phyloP scores from a whole-genome alignment of 176 grass and related monocot genomes.

The Carex littledalei region DNA sequence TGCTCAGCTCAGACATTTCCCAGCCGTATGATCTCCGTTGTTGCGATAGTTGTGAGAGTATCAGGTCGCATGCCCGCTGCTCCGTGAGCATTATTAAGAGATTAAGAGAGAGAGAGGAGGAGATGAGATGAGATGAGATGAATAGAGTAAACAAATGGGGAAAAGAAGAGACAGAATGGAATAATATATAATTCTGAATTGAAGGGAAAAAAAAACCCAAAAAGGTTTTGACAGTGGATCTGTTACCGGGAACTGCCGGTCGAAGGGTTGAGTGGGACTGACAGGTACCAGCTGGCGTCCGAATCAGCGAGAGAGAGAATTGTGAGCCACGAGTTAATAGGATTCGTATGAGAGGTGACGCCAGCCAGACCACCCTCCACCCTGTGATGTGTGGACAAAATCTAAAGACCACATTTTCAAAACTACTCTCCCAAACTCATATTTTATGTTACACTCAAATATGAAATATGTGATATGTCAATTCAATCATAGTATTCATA shows the following conservation, averaged over 20 bases:
- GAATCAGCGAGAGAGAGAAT: slow-evolving; percentile 15
- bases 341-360: slow-evolving; percentile 4
- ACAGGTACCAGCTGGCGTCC: slow-evolving; percentile 23
- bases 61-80: neutral
- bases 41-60: neutral
- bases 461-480: neutral
- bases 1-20: slow-evolving; percentile 38
- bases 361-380: neutral
- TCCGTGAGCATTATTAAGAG: neutral
- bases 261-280: neutral
- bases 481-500: neutral
- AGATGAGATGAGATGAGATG: neutral
- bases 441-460: neutral
- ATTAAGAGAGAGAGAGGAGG: neutral
- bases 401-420: neutral
- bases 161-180: neutral
- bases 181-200: neutral
- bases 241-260: slow-evolving; percentile 29
- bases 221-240: neutral
- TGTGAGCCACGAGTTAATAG: slow-evolving; percentile 25
- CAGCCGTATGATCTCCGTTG: slow-evolving; percentile 7
- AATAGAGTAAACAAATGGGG: neutral
- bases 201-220: neutral
- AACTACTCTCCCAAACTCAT: neutral
- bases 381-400: neutral